A percentile compares a stretch with the other conserved stretches of the same genome.
Conservation (phyloP, 805 yeast genomes). For the Pichia sporocuriosa region DNA sequence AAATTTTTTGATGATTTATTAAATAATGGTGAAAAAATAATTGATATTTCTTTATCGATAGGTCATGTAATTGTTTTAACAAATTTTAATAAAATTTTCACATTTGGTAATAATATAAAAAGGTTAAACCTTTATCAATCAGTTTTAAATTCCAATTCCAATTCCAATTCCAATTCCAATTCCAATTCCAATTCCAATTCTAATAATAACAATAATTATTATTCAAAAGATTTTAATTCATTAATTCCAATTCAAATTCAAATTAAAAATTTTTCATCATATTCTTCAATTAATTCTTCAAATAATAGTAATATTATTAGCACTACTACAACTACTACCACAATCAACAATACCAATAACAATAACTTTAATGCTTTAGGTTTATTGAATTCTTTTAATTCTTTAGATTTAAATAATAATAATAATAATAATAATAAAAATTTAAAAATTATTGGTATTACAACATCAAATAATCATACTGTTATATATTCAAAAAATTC, state of each 20-base stretch:
- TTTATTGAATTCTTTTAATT: neutral
- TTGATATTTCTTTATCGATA: slow-evolving; percentile 45
- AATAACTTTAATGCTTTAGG: slow-evolving; percentile 7
- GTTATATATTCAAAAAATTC: slow-evolving; percentile 45
- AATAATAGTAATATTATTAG: too few relatives aligned
- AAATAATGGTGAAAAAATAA: slow-evolving; percentile 21
- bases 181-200: slow-evolving; percentile 1
- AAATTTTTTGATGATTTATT: slow-evolving; percentile 11
- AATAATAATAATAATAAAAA: slow-evolving; percentile 33
- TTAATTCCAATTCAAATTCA: slow-evolving; percentile 2
- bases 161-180: slow-evolving; percentile 5
- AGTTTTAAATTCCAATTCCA: slow-evolving; percentile 17
- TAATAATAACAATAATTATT: too few relatives aligned
- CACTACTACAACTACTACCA: slow-evolving; percentile 11
- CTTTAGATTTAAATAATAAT: neutral
- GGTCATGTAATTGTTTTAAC: slow-evolving; percentile 64
- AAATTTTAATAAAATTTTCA: slow-evolving; percentile 43
- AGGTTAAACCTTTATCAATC: slow-evolving; percentile 11
- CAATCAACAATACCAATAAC: slow-evolving; percentile 11
- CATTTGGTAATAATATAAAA: slow-evolving; percentile 72
- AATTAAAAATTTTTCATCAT: neutral
- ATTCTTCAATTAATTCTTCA: neutral
- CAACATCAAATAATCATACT: slow-evolving; percentile 65
- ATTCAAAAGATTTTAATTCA: slow-evolving; percentile 6
- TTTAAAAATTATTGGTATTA: slow-evolving; percentile 39